These are phyloP conservation scores for Lepiota subincarnata DNA, from an alignment of 768 basidiomycete genomes.

Conservation along the genomic window DNA sequence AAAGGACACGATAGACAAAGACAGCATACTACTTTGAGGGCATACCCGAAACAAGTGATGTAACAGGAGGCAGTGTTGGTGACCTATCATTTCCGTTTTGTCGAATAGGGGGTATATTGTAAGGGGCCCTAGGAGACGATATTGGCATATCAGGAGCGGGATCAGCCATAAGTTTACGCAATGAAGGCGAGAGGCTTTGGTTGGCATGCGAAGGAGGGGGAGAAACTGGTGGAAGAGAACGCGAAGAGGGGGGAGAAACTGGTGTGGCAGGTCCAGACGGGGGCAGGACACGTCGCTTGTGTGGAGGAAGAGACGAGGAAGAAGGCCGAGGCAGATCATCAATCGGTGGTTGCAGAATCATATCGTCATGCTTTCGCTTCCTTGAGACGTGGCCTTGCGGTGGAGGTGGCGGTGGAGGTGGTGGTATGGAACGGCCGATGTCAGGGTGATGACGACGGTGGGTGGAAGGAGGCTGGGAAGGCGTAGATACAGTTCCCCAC, in stretches of 20 bases:
- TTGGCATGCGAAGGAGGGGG: slow-evolving; percentile 29
- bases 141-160: slow-evolving; percentile 41
- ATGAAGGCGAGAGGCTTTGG: slow-evolving; percentile 55
- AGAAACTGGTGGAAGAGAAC: slow-evolving; percentile 14
- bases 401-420: slow-evolving; percentile 9
- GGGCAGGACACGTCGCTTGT: slow-evolving; percentile 19
- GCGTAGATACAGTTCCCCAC: slow-evolving; percentile 44
- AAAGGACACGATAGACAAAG: neutral
- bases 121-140: slow-evolving; percentile 30
- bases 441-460: slow-evolving; percentile 18
- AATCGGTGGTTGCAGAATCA: slow-evolving; percentile 24
- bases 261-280: slow-evolving; percentile 26
- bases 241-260: slow-evolving; percentile 15
- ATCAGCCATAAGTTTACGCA: slow-evolving; percentile 58
- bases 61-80: slow-evolving; percentile 22
- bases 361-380: slow-evolving; percentile 45
- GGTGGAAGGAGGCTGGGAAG: slow-evolving; percentile 40
- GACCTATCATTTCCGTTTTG: slow-evolving; percentile 22
- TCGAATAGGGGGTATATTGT: slow-evolving; percentile 28
- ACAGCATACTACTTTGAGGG: neutral
- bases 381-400: slow-evolving; percentile 36
- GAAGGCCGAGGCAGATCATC: slow-evolving; percentile 22
- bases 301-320: slow-evolving; percentile 21
- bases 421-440: neutral
- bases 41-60: slow-evolving; percentile 19